Base-by-base conservation (phyloP, 2,329 filamentous ascomycete genomes). In the Colletotrichum falcatum region DNA sequence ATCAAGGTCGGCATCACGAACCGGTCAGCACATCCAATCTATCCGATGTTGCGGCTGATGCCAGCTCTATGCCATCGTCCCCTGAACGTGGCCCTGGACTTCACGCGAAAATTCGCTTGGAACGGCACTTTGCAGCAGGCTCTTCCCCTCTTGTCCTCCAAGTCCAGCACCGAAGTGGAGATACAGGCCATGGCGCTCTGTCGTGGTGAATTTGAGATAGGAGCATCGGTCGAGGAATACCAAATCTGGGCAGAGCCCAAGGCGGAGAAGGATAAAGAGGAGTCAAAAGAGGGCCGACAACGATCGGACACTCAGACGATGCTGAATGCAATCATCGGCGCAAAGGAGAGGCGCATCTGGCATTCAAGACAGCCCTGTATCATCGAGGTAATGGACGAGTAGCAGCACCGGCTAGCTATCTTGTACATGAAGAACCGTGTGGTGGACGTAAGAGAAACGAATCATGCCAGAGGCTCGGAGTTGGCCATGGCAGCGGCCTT, bases 101-200 rank as follows among this genome's bases (percentile, higher is more conserved):
- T 95, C 66, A 92, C 92, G 51, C 91, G 93, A 76, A 93, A 94
- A 73, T 87, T 97, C 64, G 91, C 91, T 1, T 96, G 94, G 91
- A 95, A 94, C 73, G 95, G 95, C 1, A 90, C 92, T 37, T 81
- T 97, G 67, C 95, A 98, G 81, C 91, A 91, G 76, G 85, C 88
- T 1, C 82, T 97, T 0, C 90, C 92, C 0, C 77, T 88, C 8
- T 78, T 97, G 1, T 80, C 81, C 7, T 88, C 90, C 0, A 87
- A 89, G 5, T 83, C 87, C 54, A 87, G 81, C n/a, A 84, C 86
- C 0, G 87, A 91, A 71, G 84, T 93, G 28, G 84, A 86, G 1
- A 81, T 97, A 5, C 92, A 92, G 5, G 86, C 95, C 53, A 93
- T 93, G 51, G 88, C 91, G 39, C 87, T 97, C 42, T 94, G 92